These are phyloP conservation scores for Spiraea crenata DNA, from an alignment of 331 rosid genomes.

Conservation along the genomic window DNA sequence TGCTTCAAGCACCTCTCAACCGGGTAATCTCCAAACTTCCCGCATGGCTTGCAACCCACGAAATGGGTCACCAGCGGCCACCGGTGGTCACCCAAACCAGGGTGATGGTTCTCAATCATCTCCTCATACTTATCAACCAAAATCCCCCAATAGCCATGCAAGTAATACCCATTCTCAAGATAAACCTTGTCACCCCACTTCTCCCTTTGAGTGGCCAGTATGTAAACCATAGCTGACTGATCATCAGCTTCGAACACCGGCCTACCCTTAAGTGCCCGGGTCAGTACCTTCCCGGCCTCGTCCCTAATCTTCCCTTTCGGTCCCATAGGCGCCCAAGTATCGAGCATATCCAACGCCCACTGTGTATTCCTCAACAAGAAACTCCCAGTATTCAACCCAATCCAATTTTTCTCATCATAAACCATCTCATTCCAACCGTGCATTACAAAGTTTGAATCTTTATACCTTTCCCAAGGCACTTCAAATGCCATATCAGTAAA, in stretches of 20 bases:
- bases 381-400: conserved; percentile 88
- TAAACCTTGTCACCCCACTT: conserved; percentile 78
- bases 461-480: conserved; percentile 85
- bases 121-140: conserved; percentile 85
- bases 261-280: conserved; percentile 63
- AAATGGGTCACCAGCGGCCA: conserved; percentile 96
- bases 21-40: conserved; percentile 67
- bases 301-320: conserved; percentile 83
- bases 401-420: conserved; percentile 82
- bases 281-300: conserved; percentile 79
- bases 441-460: conserved; percentile 67
- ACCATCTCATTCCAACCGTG: conserved; percentile 91
- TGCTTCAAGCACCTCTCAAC: conserved; percentile 67
- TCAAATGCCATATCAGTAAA: conserved; percentile 94
- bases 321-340: conserved; percentile 94
- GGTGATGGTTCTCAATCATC: conserved; percentile 77
- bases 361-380: conserved; percentile 71
- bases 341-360: conserved; percentile 85
- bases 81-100: conserved; percentile 88
- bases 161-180: conserved; percentile 65
- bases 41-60: conserved; percentile 86
- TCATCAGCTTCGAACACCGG: conserved; percentile 95
- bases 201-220: conserved; percentile 54
- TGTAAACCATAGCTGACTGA: conserved; percentile 91
- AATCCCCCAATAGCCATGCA: conserved; percentile 93